Evolutionary conservation across 2,329 filamentous ascomycete species (phyloP).

Genomic region (Ascochyta rabiei): DNA sequence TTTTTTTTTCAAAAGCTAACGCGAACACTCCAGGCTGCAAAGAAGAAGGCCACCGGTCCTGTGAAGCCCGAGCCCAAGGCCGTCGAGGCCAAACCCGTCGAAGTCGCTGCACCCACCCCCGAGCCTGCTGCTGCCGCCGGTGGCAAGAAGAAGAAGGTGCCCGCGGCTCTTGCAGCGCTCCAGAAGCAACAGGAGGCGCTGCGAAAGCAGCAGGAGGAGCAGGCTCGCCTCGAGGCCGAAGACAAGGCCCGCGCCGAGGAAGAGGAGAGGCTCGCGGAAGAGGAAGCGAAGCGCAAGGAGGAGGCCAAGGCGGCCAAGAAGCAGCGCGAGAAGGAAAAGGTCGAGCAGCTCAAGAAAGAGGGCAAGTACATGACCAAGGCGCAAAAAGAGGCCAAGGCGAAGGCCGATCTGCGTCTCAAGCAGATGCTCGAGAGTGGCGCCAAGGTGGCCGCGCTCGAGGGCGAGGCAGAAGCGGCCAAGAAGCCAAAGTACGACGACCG

Average conservation of each 20-base stretch:
- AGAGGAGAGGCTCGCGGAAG: conserved; percentile 66
- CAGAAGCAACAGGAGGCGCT: conserved; percentile 85
- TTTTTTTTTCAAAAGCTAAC: background rate
- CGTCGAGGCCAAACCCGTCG: conserved; percentile 48
- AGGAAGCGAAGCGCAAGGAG: conserved; percentile 72
- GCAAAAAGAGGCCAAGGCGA: conserved; percentile 80
- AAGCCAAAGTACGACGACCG: conserved; percentile 75
- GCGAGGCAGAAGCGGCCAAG: conserved; percentile 76
- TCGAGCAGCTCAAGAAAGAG: conserved; percentile 86
- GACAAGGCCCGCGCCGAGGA: conserved; percentile 70
- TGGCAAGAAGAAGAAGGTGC: conserved; percentile 89
- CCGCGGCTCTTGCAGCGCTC: conserved; percentile 71
- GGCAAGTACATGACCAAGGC: conserved; percentile 87
- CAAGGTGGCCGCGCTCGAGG: conserved; percentile 63
- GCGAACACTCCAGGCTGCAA: conserved; percentile 51
- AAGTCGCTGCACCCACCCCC: conserved; percentile 35
- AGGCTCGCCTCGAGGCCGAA: conserved; percentile 63
- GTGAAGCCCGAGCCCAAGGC: conserved; percentile 50
- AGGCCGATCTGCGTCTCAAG: conserved; percentile 79
- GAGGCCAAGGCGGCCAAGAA: conserved; percentile 80
- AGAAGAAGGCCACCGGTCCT: conserved; percentile 64
- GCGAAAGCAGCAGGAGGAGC: conserved; percentile 69
- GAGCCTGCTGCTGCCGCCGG: conserved; percentile 51
- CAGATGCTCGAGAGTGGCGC: conserved; percentile 83
- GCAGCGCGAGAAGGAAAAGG: conserved; percentile 83